Percentiles rank a stretch among this genome's conserved stretches.
These are phyloP conservation scores for Diaporthe longicolla DNA, from an alignment of 2,329 filamentous ascomycete genomes.

Conservation along the genomic window DNA sequence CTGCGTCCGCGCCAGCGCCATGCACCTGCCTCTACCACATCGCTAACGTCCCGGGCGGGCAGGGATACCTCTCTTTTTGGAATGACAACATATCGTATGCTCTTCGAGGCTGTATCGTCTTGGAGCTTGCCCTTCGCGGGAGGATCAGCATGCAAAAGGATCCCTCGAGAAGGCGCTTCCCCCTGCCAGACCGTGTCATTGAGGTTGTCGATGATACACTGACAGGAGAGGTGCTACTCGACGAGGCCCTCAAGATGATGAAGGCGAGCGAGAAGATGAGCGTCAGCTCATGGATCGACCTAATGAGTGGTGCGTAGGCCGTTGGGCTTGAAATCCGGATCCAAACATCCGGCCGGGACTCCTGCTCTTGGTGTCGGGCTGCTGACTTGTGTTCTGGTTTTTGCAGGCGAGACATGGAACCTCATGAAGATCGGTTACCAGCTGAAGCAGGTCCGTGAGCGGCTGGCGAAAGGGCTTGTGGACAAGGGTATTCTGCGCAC, in stretches of 20 bases:
- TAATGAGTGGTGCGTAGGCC: conserved; percentile 91
- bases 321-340: background rate
- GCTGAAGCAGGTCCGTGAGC: conserved; percentile 98
- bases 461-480: conserved; percentile 95
- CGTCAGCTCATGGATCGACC: conserved; percentile 97
- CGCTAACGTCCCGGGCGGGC: conserved; percentile 44
- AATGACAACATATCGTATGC: conserved; percentile 99
- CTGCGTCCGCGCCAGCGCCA: conserved; percentile 4
- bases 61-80: conserved; percentile 99
- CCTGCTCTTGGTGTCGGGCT: conserved; percentile 10
- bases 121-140: conserved; percentile 95
- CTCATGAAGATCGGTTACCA: conserved; percentile 99
- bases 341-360: background rate
- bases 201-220: conserved; percentile 97
- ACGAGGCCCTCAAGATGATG: conserved; percentile 99
- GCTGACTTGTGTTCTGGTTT: conserved; percentile 27
- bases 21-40: background rate
- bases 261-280: conserved; percentile 99
- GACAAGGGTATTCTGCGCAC: conserved; percentile 99
- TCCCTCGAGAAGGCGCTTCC: conserved; percentile 90
- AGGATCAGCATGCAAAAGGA: conserved; percentile 99
- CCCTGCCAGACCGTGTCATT: conserved; percentile 91
- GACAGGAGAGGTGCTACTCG: conserved; percentile 95
- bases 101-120: conserved; percentile 96
- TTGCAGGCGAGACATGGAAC: conserved; percentile 96